Percentiles rank a stretch among this genome's conserved stretches.
Conservation (phyloP, 805 yeast species). For the Kluyveromyces aestuarii region DNA sequence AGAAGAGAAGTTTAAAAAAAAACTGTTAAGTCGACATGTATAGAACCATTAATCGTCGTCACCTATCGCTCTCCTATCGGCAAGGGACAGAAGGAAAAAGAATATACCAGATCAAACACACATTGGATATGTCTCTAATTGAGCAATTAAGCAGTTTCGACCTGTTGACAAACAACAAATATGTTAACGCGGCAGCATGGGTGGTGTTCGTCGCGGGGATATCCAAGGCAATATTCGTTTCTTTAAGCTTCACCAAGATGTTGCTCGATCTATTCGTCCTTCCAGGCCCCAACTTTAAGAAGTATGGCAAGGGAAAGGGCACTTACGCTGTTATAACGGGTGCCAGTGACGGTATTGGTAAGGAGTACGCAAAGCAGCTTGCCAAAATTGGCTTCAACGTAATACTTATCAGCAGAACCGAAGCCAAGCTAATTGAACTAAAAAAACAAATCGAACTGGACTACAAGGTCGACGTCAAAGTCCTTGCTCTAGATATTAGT, state of each 20-base stretch:
- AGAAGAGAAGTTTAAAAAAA: no score
- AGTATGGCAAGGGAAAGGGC: slow-evolving; percentile 66
- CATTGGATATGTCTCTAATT: slow-evolving; percentile 9
- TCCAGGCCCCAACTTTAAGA: slow-evolving; percentile 47
- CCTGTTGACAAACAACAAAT: slow-evolving; percentile 13
- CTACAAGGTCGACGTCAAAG: slow-evolving; percentile 53
- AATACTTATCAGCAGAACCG: slow-evolving; percentile 77
- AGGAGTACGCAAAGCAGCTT: slow-evolving; percentile 79
- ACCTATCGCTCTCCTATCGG: not conserved
- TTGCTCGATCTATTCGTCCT: slow-evolving; percentile 54
- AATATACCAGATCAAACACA: no score
- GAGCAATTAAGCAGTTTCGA: slow-evolving; percentile 12
- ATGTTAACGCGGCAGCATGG: slow-evolving; percentile 25
- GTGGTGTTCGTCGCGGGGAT: slow-evolving; percentile 52
- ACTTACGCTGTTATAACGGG: slow-evolving; percentile 96
- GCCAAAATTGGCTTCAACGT: slow-evolving; percentile 80
- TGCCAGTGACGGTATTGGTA: slow-evolving; percentile 96
- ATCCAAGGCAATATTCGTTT: slow-evolving; percentile 42
- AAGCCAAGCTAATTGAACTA: slow-evolving; percentile 59
- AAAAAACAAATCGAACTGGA: slow-evolving; percentile 53
- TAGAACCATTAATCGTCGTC: no score
- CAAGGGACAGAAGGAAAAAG: not conserved
- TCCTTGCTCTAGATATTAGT: slow-evolving; percentile 73
- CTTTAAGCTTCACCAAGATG: slow-evolving; percentile 43
- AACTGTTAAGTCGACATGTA: no score